phyloP scores from a whole-genome alignment of 257 asterid species.

The Nicotiana undulata region DNA sequence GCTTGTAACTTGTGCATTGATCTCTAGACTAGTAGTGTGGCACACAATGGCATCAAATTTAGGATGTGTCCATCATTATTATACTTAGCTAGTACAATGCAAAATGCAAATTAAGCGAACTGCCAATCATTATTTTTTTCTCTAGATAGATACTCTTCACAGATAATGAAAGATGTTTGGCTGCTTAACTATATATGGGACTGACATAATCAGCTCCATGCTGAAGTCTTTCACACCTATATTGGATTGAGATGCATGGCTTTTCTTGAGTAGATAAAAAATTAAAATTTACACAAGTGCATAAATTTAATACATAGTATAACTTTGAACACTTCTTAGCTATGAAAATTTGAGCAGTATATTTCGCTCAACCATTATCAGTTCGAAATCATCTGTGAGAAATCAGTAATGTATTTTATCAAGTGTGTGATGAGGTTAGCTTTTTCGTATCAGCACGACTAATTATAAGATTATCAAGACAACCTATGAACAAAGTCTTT shows the following conservation, averaged over 20 bases:
- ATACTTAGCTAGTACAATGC: neutral
- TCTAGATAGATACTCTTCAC: neutral
- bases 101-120: neutral
- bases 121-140: neutral
- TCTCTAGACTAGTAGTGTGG: neutral
- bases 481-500: neutral
- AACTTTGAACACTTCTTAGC: neutral
- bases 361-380: neutral
- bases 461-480: neutral
- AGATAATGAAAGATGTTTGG: neutral
- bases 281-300: neutral
- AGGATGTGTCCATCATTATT: neutral
- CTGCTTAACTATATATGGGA: neutral
- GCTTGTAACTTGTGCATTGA: neutral
- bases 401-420: neutral
- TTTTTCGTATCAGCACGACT: neutral
- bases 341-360: neutral
- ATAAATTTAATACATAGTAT: neutral
- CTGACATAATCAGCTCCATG: neutral
- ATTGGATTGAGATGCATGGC: neutral
- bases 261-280: neutral
- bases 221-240: neutral
- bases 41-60: neutral
- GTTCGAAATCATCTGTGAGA: neutral
- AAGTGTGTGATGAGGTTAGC: neutral